Base-by-base conservation (phyloP, 1,284 basidiomycete genomes). In the Acaromyces ingoldii region DNA sequence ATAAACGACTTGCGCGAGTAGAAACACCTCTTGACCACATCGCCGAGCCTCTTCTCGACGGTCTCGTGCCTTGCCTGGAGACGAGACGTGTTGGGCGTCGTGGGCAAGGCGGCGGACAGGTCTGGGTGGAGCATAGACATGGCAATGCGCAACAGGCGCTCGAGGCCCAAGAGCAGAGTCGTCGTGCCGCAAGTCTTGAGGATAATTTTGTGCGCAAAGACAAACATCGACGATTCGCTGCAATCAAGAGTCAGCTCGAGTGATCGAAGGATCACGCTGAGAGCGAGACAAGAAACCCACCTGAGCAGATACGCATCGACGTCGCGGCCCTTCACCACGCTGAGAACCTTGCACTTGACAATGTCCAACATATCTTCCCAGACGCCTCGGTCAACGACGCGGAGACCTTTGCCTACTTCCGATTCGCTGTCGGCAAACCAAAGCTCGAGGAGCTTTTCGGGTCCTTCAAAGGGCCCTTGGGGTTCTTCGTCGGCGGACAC, bases 141-240 rank as follows among this genome's bases (percentile, higher is more conserved):
- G 84, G 61, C 98, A 85, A 74, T 97, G 13, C 57, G 55, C 21
- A 75, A 53, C 17, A 75, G 54, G 34, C 70, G 68, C 49, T 72
- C 63, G 31, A 75, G 64, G 24, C 95, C 95, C 55, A 95, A 82
- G 38, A 99, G 84, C 77, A 98, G 95, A 55, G 97, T 86, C 9
- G 95, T 99, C 1, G 95, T 99, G 15, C 95, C 95, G 76, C 95
- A 99, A 9, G 95, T 99, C 80, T 99, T 99, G 72, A 99, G 83
- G 67, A 99, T 97, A 62, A 98, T 81, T 63, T 91, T 87, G 79
- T 99, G 92, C 2, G 93, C 85, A 43, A 88, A 92, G 57, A 99
- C 85, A 73, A 99, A 95, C 65, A 99, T 82, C 43, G 92, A 96
- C 0, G 92, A 97, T 82, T 98, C 95, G 79, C 93, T 97, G 75